Evolutionary conservation across 2,329 filamentous ascomycete genomes (phyloP).

Genomic region (Chaetomium strumarium): DNA sequence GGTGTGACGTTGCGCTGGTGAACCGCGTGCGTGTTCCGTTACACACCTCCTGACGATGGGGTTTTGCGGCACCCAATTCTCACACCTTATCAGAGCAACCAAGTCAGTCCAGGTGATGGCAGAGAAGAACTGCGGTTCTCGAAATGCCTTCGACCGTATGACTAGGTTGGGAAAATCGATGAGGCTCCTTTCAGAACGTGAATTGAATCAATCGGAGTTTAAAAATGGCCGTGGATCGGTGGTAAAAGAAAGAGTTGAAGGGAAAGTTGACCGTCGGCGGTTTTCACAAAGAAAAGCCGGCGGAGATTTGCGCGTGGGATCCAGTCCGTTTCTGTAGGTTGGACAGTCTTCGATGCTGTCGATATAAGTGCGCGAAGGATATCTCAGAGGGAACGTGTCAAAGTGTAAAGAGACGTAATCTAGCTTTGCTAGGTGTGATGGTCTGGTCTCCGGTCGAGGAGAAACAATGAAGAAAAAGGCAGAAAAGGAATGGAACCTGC

Average conservation of each 20-base stretch:
- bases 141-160: neutral
- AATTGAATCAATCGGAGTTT: neutral
- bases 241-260: conserved; percentile 9
- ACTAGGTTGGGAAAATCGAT: neutral
- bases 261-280: neutral
- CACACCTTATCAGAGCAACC: conserved; percentile 10
- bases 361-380: conserved; percentile 1
- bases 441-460: conserved; percentile 8
- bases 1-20: conserved; percentile 20
- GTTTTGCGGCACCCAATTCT: conserved; percentile 1
- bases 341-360: neutral
- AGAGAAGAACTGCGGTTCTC: neutral
- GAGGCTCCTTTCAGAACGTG: neutral
- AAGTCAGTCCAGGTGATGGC: conserved; percentile 8
- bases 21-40: conserved; percentile 3
- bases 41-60: conserved; percentile 12
- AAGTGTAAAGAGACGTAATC: conserved; percentile 1
- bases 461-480: neutral
- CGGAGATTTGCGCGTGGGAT: conserved; percentile 9
- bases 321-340: conserved; percentile 12
- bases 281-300: conserved; percentile 6
- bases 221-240: neutral
- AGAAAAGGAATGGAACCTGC: conserved; percentile 19
- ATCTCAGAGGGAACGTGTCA: conserved; percentile 13
- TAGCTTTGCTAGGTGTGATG: conserved; percentile 5